Conservation (phyloP, 805 yeast genomes). For the Teunomyces pallodes region DNA sequence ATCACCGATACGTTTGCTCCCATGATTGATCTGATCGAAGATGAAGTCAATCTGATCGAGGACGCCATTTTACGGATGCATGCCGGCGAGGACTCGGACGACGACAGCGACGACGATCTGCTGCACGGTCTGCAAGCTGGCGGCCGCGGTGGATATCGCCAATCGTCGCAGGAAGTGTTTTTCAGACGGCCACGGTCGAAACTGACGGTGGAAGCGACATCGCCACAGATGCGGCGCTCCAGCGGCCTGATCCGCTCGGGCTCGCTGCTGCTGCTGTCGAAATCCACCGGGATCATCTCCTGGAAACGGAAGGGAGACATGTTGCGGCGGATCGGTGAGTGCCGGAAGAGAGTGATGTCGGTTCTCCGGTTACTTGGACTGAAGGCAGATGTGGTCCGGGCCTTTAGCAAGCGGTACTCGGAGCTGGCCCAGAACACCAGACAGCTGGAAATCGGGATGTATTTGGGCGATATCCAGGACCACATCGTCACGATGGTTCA, state of each 20-base stretch:
- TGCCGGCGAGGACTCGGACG: constrained; percentile 51
- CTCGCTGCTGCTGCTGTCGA: constrained; percentile 8
- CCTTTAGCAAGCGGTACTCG: constrained; percentile 86
- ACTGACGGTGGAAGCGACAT: constrained; percentile 32
- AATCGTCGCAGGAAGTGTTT: constrained; percentile 19
- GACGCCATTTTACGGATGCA: constrained; percentile 88
- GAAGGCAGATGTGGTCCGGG: constrained; percentile 97
- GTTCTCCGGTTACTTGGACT: constrained; percentile 79
- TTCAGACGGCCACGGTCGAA: constrained; percentile 35
- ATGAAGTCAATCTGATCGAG: constrained; percentile 91
- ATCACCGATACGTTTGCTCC: constrained; percentile 98
- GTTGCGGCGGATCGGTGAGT: constrained; percentile 92
- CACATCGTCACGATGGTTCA: constrained; percentile 98
- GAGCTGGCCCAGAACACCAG: constrained; percentile 41
- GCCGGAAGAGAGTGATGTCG: constrained; percentile 92
- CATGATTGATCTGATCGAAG: constrained; percentile 89
- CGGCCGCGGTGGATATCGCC: too few relatives aligned
- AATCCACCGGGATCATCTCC: constrained; percentile 29
- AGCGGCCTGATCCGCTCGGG: not conserved
- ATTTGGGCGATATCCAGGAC: constrained; percentile 95
- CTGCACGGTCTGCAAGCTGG: constrained; percentile 28
- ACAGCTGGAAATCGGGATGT: constrained; percentile 78
- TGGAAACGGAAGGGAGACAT: constrained; percentile 95
- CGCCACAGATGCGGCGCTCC: not conserved
- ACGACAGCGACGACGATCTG: constrained; percentile 33